Evolutionary conservation across 176 grass and related monocot species (phyloP).

Genomic region (Triticum turgidum): DNA sequence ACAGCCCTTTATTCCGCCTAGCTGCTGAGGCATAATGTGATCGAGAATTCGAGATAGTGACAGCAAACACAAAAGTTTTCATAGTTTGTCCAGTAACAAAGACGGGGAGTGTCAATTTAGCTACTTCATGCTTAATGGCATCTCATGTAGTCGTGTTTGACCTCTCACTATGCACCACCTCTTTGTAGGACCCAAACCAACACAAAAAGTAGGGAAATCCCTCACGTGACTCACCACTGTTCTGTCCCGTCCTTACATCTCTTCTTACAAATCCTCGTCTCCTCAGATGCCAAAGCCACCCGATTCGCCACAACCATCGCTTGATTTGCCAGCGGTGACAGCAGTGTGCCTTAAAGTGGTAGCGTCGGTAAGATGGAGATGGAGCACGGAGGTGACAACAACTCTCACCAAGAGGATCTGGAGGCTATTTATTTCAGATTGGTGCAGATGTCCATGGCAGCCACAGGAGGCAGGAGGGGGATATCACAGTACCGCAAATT

Average conservation of each 20-base stretch:
- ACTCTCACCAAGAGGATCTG: background rate
- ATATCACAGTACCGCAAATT: background rate
- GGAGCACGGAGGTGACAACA: background rate
- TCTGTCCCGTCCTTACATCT: background rate
- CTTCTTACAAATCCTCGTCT: background rate
- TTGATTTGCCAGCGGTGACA: background rate
- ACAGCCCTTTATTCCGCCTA: background rate
- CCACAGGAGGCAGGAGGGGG: background rate
- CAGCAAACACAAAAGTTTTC: background rate
- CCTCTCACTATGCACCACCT: background rate
- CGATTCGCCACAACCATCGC: background rate
- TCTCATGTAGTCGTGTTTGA: background rate
- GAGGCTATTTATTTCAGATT: too few relatives aligned
- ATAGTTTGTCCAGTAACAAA: background rate
- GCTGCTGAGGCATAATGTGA: background rate
- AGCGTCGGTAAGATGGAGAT: background rate
- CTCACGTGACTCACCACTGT: background rate
- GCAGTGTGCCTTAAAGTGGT: background rate
- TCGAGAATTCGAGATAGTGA: background rate
- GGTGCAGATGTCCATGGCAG: too few relatives aligned
- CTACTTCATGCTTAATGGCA: background rate
- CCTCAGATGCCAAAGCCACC: background rate
- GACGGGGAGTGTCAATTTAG: background rate
- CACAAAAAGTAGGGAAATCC: background rate
- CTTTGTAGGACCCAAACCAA: background rate